phyloP scores from a whole-genome alignment of 1,139 yeast species.

The Nadsonia commutata region DNA sequence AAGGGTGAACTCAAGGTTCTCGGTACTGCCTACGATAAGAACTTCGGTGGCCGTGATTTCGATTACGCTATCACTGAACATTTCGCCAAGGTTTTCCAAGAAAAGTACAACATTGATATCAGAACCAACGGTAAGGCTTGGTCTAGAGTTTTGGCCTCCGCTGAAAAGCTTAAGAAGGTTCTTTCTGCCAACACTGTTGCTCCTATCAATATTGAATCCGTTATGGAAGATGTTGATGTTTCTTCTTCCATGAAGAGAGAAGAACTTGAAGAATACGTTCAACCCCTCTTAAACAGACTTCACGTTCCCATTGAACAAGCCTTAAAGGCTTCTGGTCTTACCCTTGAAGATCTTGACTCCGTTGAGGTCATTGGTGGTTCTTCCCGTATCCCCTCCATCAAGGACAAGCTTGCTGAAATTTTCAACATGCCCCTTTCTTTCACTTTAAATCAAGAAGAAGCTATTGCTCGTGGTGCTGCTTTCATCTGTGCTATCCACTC shows the following conservation, averaged over 20 bases:
- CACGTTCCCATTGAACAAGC: conserved; percentile 70
- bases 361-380: conserved; percentile 97
- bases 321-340: conserved; percentile 61
- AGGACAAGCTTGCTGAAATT: conserved; percentile 62
- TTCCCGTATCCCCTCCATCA: conserved; percentile 91
- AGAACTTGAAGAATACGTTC: conserved; percentile 77
- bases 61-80: conserved; percentile 89
- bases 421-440: conserved; percentile 82
- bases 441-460: conserved; percentile 98
- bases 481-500: conserved; percentile 98
- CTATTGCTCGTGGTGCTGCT: conserved; percentile 98
- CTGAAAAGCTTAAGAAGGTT: conserved; percentile 90
- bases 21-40: conserved; percentile 86
- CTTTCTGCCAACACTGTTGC: conserved; percentile 92
- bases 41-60: conserved; percentile 96
- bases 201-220: conserved; percentile 89
- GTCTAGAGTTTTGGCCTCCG: conserved; percentile 79
- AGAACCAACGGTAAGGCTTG: conserved; percentile 86
- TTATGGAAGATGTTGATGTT: conserved; percentile 95
- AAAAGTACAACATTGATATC: conserved; percentile 87
- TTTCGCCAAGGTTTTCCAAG: conserved; percentile 82
- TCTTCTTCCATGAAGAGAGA: conserved; percentile 82
- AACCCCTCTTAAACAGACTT: conserved; percentile 67
- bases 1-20: conserved; percentile 91
- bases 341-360: conserved; percentile 64